phyloP scores from a whole-genome alignment of 2,329 filamentous ascomycete species.

The Hypoxylon sp. region DNA sequence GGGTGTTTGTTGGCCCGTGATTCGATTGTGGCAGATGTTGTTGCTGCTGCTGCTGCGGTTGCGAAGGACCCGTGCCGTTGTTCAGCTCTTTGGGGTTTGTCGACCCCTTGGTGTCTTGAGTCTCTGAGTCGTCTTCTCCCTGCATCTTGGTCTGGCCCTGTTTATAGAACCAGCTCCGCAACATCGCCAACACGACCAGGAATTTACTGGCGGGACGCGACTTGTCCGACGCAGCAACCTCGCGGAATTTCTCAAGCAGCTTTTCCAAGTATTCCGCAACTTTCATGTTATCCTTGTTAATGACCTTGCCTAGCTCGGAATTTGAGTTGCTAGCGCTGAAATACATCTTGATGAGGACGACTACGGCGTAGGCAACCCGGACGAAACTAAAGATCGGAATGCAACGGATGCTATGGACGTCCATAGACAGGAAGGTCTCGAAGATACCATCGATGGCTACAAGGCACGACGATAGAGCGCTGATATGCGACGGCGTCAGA shows the following conservation, averaged over 20 bases:
- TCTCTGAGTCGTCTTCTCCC: constrained; percentile 35
- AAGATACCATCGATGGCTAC: constrained; percentile 76
- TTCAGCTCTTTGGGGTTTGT: constrained; percentile 17
- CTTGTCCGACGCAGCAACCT: constrained; percentile 73
- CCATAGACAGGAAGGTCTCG: constrained; percentile 74
- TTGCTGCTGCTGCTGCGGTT: constrained; percentile 46
- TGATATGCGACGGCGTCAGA: constrained; percentile 72
- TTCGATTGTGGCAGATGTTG: constrained; percentile 48
- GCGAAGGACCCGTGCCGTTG: constrained; percentile 25
- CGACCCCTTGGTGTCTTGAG: constrained; percentile 33
- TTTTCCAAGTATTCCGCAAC: constrained; percentile 76
- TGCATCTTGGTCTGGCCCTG: constrained; percentile 54
- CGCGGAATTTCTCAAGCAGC: constrained; percentile 77
- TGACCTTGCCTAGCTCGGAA: constrained; percentile 77
- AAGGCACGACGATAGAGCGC: constrained; percentile 76
- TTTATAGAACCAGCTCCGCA: constrained; percentile 77
- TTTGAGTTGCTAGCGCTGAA: constrained; percentile 75
- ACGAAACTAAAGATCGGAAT: constrained; percentile 80
- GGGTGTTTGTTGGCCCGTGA: constrained; percentile 62
- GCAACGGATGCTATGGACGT: constrained; percentile 70
- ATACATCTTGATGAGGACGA: constrained; percentile 81
- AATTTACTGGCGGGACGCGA: constrained; percentile 79
- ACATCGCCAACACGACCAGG: constrained; percentile 77
- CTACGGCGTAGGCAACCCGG: constrained; percentile 78
- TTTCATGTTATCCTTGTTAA: constrained; percentile 77